These are phyloP conservation scores for Tulasnella sp. DNA, from an alignment of 768 basidiomycete species.

Conservation along the genomic window DNA sequence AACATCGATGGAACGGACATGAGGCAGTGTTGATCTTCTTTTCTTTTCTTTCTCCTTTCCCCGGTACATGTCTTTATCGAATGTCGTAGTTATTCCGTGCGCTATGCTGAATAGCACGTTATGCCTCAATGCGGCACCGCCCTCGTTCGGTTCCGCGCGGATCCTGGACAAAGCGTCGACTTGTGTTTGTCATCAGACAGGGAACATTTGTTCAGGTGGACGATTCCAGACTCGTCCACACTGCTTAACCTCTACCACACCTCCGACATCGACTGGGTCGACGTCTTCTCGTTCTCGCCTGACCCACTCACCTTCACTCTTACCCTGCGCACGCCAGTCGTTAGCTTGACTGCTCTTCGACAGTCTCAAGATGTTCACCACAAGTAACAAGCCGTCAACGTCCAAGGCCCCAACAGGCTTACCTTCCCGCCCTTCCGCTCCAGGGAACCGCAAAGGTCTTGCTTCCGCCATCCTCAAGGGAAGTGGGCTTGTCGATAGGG, in stretches of 20 bases:
- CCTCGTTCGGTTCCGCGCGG: not conserved
- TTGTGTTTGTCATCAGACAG: not conserved
- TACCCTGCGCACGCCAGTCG: not conserved
- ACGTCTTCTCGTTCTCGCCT: not conserved
- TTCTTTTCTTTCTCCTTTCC: not conserved
- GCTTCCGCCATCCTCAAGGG: not conserved
- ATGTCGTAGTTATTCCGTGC: not conserved
- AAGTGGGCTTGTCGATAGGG: not conserved
- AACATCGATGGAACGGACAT: not conserved
- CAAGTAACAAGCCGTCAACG: not conserved
- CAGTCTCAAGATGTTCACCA: not conserved
- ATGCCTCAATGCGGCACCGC: not conserved
- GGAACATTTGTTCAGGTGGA: conserved; percentile 2
- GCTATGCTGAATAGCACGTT: not conserved
- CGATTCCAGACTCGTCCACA: not conserved
- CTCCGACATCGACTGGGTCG: conserved; percentile 3
- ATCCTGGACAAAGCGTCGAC: not conserved
- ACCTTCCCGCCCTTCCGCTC: not conserved
- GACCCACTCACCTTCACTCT: not conserved
- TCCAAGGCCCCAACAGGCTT: not conserved
- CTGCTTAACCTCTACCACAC: not conserved
- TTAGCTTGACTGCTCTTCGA: not conserved
- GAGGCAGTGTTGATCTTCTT: not conserved
- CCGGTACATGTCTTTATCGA: conserved; percentile 1
- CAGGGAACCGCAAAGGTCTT: not conserved